Evolutionary conservation across 768 basidiomycete species (phyloP).

Genomic region (Agaricus blazei): DNA sequence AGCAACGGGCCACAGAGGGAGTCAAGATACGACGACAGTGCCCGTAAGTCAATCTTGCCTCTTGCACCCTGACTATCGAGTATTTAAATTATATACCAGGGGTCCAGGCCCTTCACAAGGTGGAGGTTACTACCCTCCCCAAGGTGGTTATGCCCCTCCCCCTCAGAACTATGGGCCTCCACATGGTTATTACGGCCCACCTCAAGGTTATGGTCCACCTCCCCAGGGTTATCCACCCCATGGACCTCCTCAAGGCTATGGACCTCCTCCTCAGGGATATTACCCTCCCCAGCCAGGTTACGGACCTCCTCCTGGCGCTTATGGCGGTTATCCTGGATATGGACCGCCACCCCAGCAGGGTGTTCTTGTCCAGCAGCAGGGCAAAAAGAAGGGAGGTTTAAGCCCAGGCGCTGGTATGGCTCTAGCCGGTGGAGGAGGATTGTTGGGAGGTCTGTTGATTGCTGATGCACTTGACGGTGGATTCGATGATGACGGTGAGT

Average conservation of each 20-base stretch:
- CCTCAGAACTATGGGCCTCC: slow-evolving; percentile 15
- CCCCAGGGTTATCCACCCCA: neutral
- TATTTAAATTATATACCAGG: neutral
- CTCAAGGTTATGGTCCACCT: neutral
- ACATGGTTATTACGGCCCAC: no score
- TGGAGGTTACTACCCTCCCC: neutral
- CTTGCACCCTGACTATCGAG: neutral
- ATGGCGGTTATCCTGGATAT: neutral
- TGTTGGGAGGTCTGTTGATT: slow-evolving; percentile 60
- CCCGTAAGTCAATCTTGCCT: neutral
- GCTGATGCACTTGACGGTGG: slow-evolving; percentile 42
- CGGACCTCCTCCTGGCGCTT: neutral
- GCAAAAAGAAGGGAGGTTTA: slow-evolving; percentile 42
- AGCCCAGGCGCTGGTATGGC: slow-evolving; percentile 32
- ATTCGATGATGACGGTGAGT: slow-evolving; percentile 17
- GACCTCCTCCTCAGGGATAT: neutral
- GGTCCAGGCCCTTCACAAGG: neutral
- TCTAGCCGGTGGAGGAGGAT: slow-evolving; percentile 51
- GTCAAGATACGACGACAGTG: neutral
- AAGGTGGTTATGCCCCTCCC: slow-evolving; percentile 15
- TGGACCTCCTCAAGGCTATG: neutral
- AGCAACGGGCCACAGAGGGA: neutral
- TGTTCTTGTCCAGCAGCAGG: slow-evolving; percentile 13
- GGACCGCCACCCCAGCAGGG: slow-evolving; percentile 19
- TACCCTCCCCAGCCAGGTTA: neutral